Base-by-base conservation (phyloP, 73 alveolate genomes). In the Paramecium bursaria region DNA sequence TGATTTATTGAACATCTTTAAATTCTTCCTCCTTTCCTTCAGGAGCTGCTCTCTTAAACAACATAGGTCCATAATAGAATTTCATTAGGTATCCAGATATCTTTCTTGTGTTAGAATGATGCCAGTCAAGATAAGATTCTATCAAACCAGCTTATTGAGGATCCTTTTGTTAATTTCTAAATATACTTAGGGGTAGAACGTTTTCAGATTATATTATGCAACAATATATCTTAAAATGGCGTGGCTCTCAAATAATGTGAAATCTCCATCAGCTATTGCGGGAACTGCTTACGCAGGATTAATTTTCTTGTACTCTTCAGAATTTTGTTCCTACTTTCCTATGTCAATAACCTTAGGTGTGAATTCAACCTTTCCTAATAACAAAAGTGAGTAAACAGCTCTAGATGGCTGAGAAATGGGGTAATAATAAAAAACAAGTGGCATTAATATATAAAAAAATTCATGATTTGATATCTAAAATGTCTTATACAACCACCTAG, bases 201-300 rank as follows among this genome's bases (percentile, higher is more conserved):
- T 33, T 2, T 9, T 33, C 33, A 52, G 6, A 30, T 23, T 17
- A 30, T 79, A 52, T 48, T 50, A 55, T 21, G 61, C 85, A 7
- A 67, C 31, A 48, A 79, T 48, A 27, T 79, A 79, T 53, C 54
- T 79, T 42, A 79, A 50, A 23, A 79, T 79, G 0, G 89, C 89
- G 44, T 79, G 80, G 11, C 85, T 53, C 19, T 79, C 89, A 54
- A 53, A 79, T 13, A 79, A 25, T 29, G 53, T 73, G 30, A 54
- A 79, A 0, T 22, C 14, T 9, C 89, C 89, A 14, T 79, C 73
- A 33, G 31, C 46, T 33, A 79, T 79, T 0, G 85, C 15, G 3
- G 89, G 89, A 19, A 79, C 85, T 6, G 85, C 39, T 73, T 53
- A 15, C 51, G 51, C 54, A 0, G 89, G 89, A 44, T 79, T 79